Evolutionary conservation across 2,329 filamentous ascomycete species (phyloP).

Genomic region (Parastagonospora nodorum): DNA sequence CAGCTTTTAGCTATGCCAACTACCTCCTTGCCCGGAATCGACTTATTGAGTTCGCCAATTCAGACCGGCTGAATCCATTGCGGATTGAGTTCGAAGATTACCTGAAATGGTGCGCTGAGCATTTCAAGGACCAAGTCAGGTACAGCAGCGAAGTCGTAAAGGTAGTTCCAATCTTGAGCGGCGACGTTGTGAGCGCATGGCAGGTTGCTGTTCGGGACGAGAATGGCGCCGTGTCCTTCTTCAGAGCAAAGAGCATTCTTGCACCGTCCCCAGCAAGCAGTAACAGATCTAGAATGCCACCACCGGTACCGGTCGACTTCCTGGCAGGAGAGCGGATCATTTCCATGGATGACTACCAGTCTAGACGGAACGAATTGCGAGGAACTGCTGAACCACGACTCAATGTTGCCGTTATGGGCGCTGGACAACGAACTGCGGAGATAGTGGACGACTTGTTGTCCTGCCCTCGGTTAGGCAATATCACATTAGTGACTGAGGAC

Average conservation of each 20-base stretch:
- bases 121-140: slow-evolving; percentile 38
- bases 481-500: slow-evolving; percentile 43
- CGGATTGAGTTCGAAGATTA: slow-evolving; percentile 48
- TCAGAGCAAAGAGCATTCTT: slow-evolving; percentile 34
- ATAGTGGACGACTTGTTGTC: slow-evolving; percentile 41
- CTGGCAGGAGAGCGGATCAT: slow-evolving; percentile 42
- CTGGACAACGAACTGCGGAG: slow-evolving; percentile 32
- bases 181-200: slow-evolving; percentile 30
- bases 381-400: slow-evolving; percentile 33
- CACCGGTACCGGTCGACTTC: slow-evolving; percentile 35
- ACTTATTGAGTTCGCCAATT: slow-evolving; percentile 44
- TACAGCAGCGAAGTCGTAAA: slow-evolving; percentile 39
- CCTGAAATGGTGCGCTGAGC: slow-evolving; percentile 42
- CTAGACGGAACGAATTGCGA: slow-evolving; percentile 37
- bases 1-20: slow-evolving; percentile 41
- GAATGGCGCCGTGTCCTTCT: slow-evolving; percentile 26
- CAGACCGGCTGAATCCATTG: slow-evolving; percentile 44
- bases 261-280: slow-evolving; percentile 30
- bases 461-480: slow-evolving; percentile 41
- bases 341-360: slow-evolving; percentile 37
- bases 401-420: slow-evolving; percentile 39
- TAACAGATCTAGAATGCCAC: slow-evolving; percentile 15
- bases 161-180: slow-evolving; percentile 30
- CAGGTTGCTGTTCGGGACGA: slow-evolving; percentile 34
- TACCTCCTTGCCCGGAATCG: slow-evolving; percentile 39